phyloP scores from a whole-genome alignment of 139 green algal genomes.

The Raphidocelis subcapitata region DNA sequence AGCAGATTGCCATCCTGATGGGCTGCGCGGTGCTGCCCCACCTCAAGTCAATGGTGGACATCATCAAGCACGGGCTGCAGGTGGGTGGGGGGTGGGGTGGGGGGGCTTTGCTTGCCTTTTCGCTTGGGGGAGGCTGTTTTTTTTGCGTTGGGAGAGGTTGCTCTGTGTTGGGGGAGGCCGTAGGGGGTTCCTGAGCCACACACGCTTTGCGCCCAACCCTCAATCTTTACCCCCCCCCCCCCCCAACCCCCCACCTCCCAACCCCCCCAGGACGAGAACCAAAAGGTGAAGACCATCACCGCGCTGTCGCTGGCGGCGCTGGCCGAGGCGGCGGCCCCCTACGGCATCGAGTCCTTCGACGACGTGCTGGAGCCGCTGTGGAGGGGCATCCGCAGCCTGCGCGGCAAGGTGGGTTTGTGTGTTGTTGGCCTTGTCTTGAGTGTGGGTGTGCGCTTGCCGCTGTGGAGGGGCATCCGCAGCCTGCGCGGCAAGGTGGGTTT shows the following conservation, averaged over 20 bases:
- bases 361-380: slow-evolving; percentile 97
- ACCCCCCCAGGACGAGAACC: slow-evolving; percentile 86
- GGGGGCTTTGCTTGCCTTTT: too few species aligned
- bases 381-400: slow-evolving; percentile 83
- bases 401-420: slow-evolving; percentile 17
- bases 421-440: slow-evolving; percentile 92
- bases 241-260: too few species aligned
- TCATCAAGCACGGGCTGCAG: slow-evolving; percentile 92
- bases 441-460: slow-evolving; percentile 95
- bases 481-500: slow-evolving; percentile 27
- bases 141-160: too few species aligned
- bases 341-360: slow-evolving; percentile 99
- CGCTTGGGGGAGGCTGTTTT: too few species aligned
- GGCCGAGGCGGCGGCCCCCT: slow-evolving; percentile 93
- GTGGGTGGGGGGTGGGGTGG: too few species aligned
- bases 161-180: too few species aligned
- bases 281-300: slow-evolving; percentile 96
- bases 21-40: slow-evolving; percentile 97
- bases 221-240: too few species aligned
- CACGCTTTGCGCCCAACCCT: too few species aligned
- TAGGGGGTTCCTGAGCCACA: too few species aligned
- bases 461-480: slow-evolving; percentile 94
- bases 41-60: slow-evolving; percentile 94
- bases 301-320: slow-evolving; percentile 92
- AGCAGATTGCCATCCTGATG: slow-evolving; percentile 99